A percentile compares a stretch with the other conserved stretches of the same genome.
phyloP scores from a whole-genome alignment of 2,329 filamentous ascomycete genomes.

The Arthrinium puccinioides region DNA sequence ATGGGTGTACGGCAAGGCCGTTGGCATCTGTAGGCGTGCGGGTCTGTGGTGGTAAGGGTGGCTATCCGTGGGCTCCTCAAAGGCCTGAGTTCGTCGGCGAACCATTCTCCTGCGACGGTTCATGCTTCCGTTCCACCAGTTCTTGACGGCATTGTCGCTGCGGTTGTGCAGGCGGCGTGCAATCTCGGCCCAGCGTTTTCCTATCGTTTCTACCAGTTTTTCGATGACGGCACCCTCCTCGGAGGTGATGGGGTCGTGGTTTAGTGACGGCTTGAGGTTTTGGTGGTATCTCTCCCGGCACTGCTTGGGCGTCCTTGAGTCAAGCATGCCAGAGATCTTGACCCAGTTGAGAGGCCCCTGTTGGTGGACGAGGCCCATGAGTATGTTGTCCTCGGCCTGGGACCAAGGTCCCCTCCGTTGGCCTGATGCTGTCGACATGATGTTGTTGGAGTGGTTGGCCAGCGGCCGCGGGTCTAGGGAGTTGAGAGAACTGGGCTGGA shows the following conservation, averaged over 20 bases:
- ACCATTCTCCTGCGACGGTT: slow-evolving; percentile 62
- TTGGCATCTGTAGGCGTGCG: slow-evolving; percentile 9
- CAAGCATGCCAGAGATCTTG: slow-evolving; percentile 68
- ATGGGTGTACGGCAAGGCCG: slow-evolving; percentile 12
- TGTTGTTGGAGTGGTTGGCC: too few relatives aligned
- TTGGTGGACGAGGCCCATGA: slow-evolving; percentile 62
- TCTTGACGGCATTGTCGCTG: slow-evolving; percentile 94
- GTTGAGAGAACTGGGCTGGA: not conserved
- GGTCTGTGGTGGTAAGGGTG: slow-evolving; percentile 3
- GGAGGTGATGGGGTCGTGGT: slow-evolving; percentile 64
- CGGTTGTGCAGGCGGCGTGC: slow-evolving; percentile 73
- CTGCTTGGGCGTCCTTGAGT: slow-evolving; percentile 81
- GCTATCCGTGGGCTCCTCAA: slow-evolving; percentile 19
- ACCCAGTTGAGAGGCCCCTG: slow-evolving; percentile 87
- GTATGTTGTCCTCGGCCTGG: slow-evolving; percentile 62
- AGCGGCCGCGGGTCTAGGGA: too few relatives aligned
- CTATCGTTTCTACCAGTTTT: slow-evolving; percentile 66
- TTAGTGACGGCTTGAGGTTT: slow-evolving; percentile 73
- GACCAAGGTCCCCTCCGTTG: slow-evolving; percentile 71
- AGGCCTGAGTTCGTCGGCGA: slow-evolving; percentile 26
- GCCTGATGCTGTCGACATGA: slow-evolving; percentile 1
- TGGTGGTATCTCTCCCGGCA: slow-evolving; percentile 92
- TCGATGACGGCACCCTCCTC: slow-evolving; percentile 71
- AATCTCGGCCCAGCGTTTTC: slow-evolving; percentile 91
- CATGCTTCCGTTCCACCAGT: slow-evolving; percentile 95